These are phyloP conservation scores for Fusarium annulatum DNA, from an alignment of 2,329 filamentous ascomycete genomes.

Conservation along the genomic window DNA sequence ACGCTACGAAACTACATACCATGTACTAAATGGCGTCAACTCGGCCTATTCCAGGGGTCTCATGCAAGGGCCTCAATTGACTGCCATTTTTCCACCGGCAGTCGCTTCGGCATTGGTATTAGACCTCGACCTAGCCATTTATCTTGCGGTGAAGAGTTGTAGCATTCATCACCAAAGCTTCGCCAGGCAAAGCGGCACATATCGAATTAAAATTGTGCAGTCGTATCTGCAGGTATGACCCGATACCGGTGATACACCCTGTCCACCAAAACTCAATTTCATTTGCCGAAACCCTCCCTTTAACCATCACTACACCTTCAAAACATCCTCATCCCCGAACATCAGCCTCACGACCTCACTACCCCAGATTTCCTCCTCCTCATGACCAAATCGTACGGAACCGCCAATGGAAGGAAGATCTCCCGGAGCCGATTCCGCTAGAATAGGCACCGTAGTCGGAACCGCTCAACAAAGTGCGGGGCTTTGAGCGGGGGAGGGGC, in stretches of 20 bases:
- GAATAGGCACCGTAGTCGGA: background rate
- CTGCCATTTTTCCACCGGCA: rapidly evolving
- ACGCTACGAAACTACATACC: background rate
- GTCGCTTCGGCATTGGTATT: rapidly evolving
- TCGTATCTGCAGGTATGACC: background rate
- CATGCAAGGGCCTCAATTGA: background rate
- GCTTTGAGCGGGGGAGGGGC: background rate
- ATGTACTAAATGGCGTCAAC: rapidly evolving
- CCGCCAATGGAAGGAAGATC: background rate
- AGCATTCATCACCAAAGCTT: rapidly evolving
- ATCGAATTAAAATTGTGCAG: background rate
- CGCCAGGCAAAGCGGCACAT: background rate
- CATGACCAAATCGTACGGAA: background rate
- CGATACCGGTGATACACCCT: background rate
- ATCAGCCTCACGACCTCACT: background rate
- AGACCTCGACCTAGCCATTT: rapidly evolving
- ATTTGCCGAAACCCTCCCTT: background rate
- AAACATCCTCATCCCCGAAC: background rate
- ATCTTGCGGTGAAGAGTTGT: background rate
- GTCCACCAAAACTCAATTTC: background rate
- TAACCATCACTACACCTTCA: no score
- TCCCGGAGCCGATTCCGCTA: background rate
- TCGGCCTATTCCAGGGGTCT: background rate
- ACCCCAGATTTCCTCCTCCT: background rate
- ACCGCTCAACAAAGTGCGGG: background rate